Evolutionary conservation across 2,329 filamentous ascomycete genomes (phyloP).

Genomic region (Verticillium isaacii): DNA sequence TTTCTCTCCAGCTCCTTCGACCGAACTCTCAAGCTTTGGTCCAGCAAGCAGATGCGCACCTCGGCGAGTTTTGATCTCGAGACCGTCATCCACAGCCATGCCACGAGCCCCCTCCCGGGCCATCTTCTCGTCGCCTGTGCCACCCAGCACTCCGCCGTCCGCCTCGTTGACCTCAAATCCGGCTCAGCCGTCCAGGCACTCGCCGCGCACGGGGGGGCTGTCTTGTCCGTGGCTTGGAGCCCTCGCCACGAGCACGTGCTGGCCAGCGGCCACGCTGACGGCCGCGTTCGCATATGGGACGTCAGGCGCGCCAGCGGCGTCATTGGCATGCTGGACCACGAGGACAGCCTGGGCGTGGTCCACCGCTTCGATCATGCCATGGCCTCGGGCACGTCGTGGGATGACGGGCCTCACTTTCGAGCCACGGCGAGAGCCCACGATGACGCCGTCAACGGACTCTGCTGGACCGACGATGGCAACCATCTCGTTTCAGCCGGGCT

Average conservation of each 20-base stretch:
- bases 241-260: constrained; percentile 75
- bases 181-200: constrained; percentile 71
- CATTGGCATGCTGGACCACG: constrained; percentile 75
- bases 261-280: constrained; percentile 80
- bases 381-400: constrained; percentile 23
- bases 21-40: constrained; percentile 71
- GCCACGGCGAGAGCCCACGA: constrained; percentile 63
- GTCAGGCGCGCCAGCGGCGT: constrained; percentile 72
- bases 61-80: constrained; percentile 66
- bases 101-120: constrained; percentile 66
- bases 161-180: constrained; percentile 81
- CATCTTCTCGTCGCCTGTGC: constrained; percentile 82
- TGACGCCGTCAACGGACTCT: constrained; percentile 77
- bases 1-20: constrained; percentile 78
- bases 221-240: constrained; percentile 74
- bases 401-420: constrained; percentile 31
- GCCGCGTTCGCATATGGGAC: constrained; percentile 81
- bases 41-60: constrained; percentile 54
- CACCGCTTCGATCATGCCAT: constrained; percentile 29
- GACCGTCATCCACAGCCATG: constrained; percentile 70
- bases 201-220: constrained; percentile 62
- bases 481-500: constrained; percentile 78
- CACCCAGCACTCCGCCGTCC: constrained; percentile 78
- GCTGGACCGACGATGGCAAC: constrained; percentile 76
- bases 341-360: constrained; percentile 70